Conservation (phyloP, 2,329 filamentous ascomycete genomes). For the Huntiella bhutanensis region DNA sequence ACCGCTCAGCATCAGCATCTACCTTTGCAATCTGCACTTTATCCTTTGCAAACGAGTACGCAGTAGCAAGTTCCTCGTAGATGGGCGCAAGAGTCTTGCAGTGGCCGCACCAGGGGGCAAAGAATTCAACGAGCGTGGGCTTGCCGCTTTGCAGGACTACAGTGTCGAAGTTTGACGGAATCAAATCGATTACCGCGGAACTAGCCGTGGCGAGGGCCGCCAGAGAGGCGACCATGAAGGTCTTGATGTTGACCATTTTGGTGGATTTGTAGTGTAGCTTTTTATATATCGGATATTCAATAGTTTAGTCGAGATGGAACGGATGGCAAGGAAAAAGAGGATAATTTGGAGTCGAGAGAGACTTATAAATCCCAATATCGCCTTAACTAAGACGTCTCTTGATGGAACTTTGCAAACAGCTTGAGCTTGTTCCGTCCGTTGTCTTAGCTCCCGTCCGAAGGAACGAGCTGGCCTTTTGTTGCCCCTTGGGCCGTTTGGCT, state of each 20-base stretch:
- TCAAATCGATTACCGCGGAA: slow-evolving; percentile 77
- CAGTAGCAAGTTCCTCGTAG: slow-evolving; percentile 72
- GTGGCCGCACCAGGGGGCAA: slow-evolving; percentile 96
- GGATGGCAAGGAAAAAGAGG: neutral
- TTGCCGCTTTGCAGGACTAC: slow-evolving; percentile 82
- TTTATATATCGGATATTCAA: too few relatives aligned
- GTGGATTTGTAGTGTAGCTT: neutral
- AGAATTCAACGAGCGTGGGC: slow-evolving; percentile 93
- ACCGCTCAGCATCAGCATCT: slow-evolving; percentile 76
- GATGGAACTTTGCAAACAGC: neutral
- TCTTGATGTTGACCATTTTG: slow-evolving; percentile 39
- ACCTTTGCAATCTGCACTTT: slow-evolving; percentile 85
- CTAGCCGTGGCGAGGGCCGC: slow-evolving; percentile 41
- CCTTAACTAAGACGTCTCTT: too few relatives aligned
- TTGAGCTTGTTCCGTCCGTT: neutral
- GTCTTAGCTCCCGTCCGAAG: slow-evolving; percentile 2
- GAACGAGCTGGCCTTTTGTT: slow-evolving; percentile 11
- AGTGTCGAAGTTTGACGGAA: slow-evolving; percentile 78
- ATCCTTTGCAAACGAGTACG: slow-evolving; percentile 51
- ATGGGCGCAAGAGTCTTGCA: slow-evolving; percentile 94
- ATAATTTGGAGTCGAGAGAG: neutral
- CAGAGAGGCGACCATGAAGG: slow-evolving; percentile 37
- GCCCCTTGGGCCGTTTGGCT: neutral
- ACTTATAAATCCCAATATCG: too few relatives aligned
- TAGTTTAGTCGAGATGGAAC: neutral